phyloP scores from a whole-genome alignment of 441 rosid species.

The Euphorbia celastroides region DNA sequence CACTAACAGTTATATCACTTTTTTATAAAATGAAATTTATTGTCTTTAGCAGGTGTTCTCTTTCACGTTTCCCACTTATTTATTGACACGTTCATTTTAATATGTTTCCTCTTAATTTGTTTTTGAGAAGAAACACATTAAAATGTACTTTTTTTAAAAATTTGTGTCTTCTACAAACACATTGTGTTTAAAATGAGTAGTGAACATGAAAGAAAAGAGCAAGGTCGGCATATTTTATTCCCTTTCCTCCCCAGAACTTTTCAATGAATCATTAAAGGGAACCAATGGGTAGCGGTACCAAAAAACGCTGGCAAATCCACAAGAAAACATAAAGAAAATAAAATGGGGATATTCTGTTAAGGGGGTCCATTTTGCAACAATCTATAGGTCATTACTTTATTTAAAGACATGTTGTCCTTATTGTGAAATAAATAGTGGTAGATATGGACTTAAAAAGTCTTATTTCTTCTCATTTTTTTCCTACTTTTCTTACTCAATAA shows the following conservation, averaged over 20 bases:
- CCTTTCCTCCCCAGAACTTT: constrained; percentile 1
- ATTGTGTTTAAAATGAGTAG: too few relatives aligned
- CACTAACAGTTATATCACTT: too few relatives aligned
- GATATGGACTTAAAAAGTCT: not conserved
- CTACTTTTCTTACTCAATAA: constrained; percentile 18
- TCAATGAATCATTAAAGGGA: constrained; percentile 21
- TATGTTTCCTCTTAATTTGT: too few relatives aligned
- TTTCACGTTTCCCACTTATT: too few relatives aligned
- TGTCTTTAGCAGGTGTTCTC: too few relatives aligned
- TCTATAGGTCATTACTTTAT: not conserved
- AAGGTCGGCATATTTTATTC: too few relatives aligned
- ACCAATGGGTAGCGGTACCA: not conserved
- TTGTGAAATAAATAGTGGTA: constrained; percentile 18
- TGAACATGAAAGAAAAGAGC: too few relatives aligned
- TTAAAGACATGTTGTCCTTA: constrained; percentile 14
- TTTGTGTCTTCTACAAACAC: too few relatives aligned
- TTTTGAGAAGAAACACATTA: too few relatives aligned
- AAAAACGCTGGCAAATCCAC: constrained; percentile 30
- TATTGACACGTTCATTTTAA: too few relatives aligned
- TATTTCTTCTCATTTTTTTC: not conserved
- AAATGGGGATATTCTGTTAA: not conserved
- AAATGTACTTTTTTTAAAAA: too few relatives aligned
- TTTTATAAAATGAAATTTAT: too few relatives aligned
- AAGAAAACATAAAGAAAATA: constrained; percentile 25
- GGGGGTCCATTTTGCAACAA: constrained; percentile 12